Conservation (phyloP, 2,329 filamentous ascomycete species). For the Thelonectria blattea region DNA sequence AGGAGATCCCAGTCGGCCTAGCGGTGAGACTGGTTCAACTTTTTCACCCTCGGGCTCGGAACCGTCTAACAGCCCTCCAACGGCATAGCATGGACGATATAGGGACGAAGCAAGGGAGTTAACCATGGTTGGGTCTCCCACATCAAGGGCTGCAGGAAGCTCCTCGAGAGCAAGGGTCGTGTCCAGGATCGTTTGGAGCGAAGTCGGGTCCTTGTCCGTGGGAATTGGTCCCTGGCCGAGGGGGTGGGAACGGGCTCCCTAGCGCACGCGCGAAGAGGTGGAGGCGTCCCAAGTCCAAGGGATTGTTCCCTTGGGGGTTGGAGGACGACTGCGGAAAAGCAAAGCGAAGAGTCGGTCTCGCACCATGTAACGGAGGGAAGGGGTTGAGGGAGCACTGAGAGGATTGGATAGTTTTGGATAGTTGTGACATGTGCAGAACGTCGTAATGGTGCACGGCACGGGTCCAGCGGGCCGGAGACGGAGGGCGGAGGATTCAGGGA, state of each 20-base stretch:
- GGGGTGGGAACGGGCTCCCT: slow-evolving; percentile 28
- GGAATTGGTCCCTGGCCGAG: slow-evolving; percentile 25
- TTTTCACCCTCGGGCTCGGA: slow-evolving; percentile 14
- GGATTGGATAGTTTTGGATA: neutral
- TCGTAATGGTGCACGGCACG: neutral
- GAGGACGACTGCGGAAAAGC: slow-evolving; percentile 18
- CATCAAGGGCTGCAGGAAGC: slow-evolving; percentile 19
- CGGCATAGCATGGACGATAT: slow-evolving; percentile 30
- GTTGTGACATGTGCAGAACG: neutral
- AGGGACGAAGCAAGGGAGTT: slow-evolving; percentile 16
- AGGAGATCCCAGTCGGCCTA: slow-evolving; percentile 12
- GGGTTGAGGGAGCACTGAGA: neutral
- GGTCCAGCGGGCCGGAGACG: slow-evolving; percentile 8
- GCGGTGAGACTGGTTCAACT: slow-evolving; percentile 26
- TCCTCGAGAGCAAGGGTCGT: slow-evolving; percentile 28
- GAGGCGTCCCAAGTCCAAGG: slow-evolving; percentile 6
- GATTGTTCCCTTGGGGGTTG: slow-evolving; percentile 8
- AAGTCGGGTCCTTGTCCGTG: slow-evolving; percentile 18
- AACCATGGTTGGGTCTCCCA: slow-evolving; percentile 15
- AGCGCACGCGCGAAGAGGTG: slow-evolving; percentile 27
- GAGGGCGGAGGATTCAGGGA: neutral
- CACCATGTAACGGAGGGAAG: slow-evolving; percentile 4
- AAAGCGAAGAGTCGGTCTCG: slow-evolving; percentile 7
- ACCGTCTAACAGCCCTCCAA: slow-evolving; percentile 21
- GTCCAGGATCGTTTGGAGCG: slow-evolving; percentile 20